These are phyloP conservation scores for Cokeromyces recurvatus DNA, from an alignment of 371 early-diverging fungal species.

Conservation along the genomic window DNA sequence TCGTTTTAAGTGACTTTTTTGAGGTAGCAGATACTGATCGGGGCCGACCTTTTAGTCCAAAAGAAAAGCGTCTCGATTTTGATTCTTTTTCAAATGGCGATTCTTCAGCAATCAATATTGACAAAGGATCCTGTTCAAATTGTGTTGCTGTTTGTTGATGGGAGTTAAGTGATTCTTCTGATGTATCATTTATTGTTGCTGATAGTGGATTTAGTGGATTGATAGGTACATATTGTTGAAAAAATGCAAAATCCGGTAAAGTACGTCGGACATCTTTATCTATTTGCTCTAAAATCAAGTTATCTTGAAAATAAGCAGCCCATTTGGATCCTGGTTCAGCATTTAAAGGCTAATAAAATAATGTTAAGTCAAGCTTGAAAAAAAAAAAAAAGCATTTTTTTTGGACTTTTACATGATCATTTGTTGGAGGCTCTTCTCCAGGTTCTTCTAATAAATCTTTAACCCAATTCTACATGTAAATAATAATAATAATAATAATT, in stretches of 20 bases:
- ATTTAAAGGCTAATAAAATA: conserved; percentile 44
- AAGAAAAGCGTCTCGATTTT: conserved; percentile 30
- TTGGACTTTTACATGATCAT: conserved; percentile 46
- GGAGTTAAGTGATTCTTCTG: neutral
- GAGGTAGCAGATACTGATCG: conserved; percentile 42
- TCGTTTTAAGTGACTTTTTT: conserved; percentile 25
- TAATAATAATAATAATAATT: neutral
- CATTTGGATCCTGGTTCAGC: conserved; percentile 42
- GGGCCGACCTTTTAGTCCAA: conserved; percentile 38
- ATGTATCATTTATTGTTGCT: conserved; percentile 11
- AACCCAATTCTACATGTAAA: conserved; percentile 42
- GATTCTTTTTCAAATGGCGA: conserved; percentile 13
- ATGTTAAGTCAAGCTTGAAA: too few relatives aligned
- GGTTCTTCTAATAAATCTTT: conserved; percentile 52
- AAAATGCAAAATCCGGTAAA: conserved; percentile 78
- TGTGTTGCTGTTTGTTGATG: neutral
- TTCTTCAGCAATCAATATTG: conserved; percentile 1
- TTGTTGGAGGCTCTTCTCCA: conserved; percentile 39
- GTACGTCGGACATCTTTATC: conserved; percentile 83
- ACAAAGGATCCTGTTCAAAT: conserved; percentile 12
- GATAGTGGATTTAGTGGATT: conserved; percentile 52
- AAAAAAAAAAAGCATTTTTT: too few relatives aligned
- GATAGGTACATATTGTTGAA: conserved; percentile 61
- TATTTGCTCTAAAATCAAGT: conserved; percentile 69
- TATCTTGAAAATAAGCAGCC: conserved; percentile 56